A percentile compares a stretch with the other conserved stretches of the same genome.
Evolutionary conservation across 305 asterid species (phyloP).

Genomic region (Solanum chacoense): DNA sequence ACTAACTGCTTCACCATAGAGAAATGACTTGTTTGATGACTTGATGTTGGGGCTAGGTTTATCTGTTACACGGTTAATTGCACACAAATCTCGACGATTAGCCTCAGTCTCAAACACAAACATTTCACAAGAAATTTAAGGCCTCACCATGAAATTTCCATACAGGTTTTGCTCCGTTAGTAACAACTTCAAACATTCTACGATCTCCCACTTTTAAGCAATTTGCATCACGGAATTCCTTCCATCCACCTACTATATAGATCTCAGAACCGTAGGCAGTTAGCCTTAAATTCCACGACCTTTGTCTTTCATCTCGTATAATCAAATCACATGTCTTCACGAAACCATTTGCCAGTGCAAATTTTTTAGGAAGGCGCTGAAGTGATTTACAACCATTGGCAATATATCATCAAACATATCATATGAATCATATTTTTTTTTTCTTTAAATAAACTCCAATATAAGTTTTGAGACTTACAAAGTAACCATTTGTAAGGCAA

Average conservation of each 20-base stretch:
- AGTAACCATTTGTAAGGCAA: background rate
- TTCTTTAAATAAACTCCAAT: background rate
- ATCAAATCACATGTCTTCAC: background rate
- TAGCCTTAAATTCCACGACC: background rate
- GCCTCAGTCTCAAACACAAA: background rate
- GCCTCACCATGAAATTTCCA: background rate
- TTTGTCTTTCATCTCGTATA: background rate
- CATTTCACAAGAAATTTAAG: background rate
- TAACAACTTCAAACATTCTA: background rate
- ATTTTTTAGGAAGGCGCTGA: background rate
- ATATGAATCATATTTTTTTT: background rate
- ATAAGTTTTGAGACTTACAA: background rate
- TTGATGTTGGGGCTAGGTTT: background rate
- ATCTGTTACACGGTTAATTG: background rate
- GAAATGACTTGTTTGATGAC: background rate
- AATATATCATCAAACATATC: background rate
- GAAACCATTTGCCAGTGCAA: background rate
- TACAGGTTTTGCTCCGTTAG: background rate
- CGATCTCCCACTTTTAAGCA: conserved; percentile 1
- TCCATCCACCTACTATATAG: background rate
- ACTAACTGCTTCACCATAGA: background rate
- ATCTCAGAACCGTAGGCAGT: background rate
- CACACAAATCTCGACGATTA: background rate
- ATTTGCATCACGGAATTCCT: background rate
- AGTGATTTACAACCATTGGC: background rate